Percentiles rank a stretch among this genome's conserved stretches.
Evolutionary conservation across 495 filamentous ascomycete genomes (phyloP).

Genomic region (Talaromyces proteolyticus): DNA sequence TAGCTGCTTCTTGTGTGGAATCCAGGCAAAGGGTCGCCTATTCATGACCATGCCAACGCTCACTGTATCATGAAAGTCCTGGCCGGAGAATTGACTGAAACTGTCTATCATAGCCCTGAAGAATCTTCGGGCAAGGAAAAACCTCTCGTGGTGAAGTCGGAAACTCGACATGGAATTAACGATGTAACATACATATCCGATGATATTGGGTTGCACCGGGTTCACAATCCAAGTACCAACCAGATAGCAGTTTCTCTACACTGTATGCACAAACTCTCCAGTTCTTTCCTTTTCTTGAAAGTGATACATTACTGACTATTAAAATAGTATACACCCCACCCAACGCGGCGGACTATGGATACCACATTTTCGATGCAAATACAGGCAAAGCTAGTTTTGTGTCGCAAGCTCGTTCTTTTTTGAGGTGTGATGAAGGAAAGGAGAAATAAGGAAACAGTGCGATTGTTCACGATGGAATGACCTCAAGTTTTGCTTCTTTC

Average conservation of each 20-base stretch:
- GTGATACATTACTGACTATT: too few species aligned
- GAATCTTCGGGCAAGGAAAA: conserved; percentile 39
- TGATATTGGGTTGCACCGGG: conserved; percentile 72
- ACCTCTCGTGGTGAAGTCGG: conserved; percentile 32
- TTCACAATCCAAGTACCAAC: conserved; percentile 64
- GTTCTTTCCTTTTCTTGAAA: neutral
- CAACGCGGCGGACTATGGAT: conserved; percentile 71
- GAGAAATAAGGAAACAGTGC: neutral
- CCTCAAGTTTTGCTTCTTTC: neutral
- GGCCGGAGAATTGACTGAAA: conserved; percentile 66
- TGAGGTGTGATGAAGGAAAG: neutral
- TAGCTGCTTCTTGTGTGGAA: conserved; percentile 90
- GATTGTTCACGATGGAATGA: neutral
- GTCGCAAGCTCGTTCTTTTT: neutral
- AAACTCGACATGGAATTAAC: conserved; percentile 48
- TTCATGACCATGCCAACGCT: conserved; percentile 85
- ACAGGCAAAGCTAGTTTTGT: conserved; percentile 50
- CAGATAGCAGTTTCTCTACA: conserved; percentile 83
- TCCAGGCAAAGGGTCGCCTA: conserved; percentile 74
- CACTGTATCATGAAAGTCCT: conserved; percentile 64
- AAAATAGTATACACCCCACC: conserved; percentile 79
- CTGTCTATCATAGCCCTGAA: conserved; percentile 70
- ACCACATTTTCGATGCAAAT: conserved; percentile 61
- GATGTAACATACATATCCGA: conserved; percentile 84
- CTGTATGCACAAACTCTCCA: conserved; percentile 29